Base-by-base conservation (phyloP, 2,329 filamentous ascomycete species). In the Leptographium galeiforme region DNA sequence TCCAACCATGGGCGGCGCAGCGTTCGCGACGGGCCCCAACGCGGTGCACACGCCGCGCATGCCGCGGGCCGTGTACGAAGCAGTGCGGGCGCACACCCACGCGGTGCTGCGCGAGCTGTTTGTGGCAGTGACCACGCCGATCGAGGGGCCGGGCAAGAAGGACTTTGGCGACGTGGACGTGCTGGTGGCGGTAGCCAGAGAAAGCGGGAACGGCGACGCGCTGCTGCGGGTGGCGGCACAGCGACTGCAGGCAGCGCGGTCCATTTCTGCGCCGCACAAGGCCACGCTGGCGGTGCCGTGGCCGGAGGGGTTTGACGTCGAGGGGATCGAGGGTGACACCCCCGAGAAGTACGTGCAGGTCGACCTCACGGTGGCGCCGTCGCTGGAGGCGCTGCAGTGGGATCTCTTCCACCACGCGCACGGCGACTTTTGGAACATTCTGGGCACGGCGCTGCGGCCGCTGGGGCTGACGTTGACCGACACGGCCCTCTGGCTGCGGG, bases 151-250 rank as follows among this genome's bases (percentile, higher is more conserved):
- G 0, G 81, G 64, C 1, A 93, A 93, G 65, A 44, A 58, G 0
- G 77, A 81, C 59, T 76, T 80, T 61, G 88, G 87, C 19, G 88
- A 93, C 58, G 69, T 94, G 40, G 87, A 93, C 65, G 72, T 90
- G 55, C 65, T 89, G 1, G 52, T 63, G 34, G 53, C n/a, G 19
- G 50, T 64, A n/a, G 50, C n/a, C n/a, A n/a, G n/a, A n/a, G n/a
- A n/a, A n/a, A 10, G 25, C 25, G 3, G 25, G 25, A 43, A 50
- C 14, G 13, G 18, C 53, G 11, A 40, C 18, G 13, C 8, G 7
- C 30, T 48, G 13, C 47, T 57, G n/a, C 53, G 18, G 8, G 33
- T 18, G 5, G 56, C 56, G 2, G 43, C 50, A 0, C 13, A 6
- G 8, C 54, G 51, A 0, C 64, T 87, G 0, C 67, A 67, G 4